phyloP scores from a whole-genome alignment of 352 stramenopile genomes.

The Phytophthora sojae region DNA sequence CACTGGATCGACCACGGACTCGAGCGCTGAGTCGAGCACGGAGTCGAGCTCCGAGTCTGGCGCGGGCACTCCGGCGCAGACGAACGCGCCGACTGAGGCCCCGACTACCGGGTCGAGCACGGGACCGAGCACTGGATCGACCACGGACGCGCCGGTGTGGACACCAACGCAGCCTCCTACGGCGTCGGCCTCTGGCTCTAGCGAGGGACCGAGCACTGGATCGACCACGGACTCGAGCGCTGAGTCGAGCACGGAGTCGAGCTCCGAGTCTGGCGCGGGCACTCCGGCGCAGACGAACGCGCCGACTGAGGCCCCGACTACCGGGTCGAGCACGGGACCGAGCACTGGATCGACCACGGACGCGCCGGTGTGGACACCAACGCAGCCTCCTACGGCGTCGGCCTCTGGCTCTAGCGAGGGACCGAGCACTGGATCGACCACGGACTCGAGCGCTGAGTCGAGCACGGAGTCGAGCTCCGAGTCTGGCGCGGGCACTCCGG shows the following conservation, averaged over 20 bases:
- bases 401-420: neutral
- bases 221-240: neutral
- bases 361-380: neutral
- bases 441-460: neutral
- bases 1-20: neutral
- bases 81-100: neutral
- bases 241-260: neutral
- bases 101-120: neutral
- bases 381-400: neutral
- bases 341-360: constrained; percentile 6
- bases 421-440: neutral
- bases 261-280: neutral
- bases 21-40: neutral
- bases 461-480: neutral
- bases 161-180: constrained; percentile 11
- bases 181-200: neutral
- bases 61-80: neutral
- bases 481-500: neutral
- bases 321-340: neutral
- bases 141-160: neutral
- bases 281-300: neutral
- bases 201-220: neutral
- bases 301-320: neutral
- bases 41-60: constrained; percentile 1
- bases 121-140: too few relatives aligned